Evolutionary conservation across 1,284 basidiomycete genomes (phyloP).

Genomic region (Rhizoctonia solani): DNA sequence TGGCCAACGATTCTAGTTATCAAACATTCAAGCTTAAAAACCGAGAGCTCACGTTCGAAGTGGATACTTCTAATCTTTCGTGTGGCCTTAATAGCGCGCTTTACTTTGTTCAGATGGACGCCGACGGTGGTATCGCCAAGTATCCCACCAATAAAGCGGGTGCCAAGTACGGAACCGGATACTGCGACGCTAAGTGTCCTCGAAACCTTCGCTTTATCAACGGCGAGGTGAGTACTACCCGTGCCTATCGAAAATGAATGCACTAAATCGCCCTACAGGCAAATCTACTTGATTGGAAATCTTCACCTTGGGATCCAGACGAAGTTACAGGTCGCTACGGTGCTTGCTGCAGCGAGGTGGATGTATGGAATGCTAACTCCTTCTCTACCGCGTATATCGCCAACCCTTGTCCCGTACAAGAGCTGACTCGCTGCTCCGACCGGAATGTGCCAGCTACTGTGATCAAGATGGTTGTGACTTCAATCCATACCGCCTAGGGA

Average conservation of each 20-base stretch:
- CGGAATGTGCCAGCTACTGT: no score
- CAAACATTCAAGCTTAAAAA: conserved; percentile 58
- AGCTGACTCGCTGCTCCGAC: no score
- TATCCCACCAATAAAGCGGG: conserved; percentile 60
- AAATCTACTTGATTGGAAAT: no score
- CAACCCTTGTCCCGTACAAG: no score
- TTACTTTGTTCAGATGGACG: conserved; percentile 57
- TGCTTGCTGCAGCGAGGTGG: no score
- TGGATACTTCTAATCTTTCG: conserved; percentile 58
- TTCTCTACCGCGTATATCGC: no score
- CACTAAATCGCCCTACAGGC: conserved; percentile 36
- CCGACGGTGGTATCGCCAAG: conserved; percentile 57
- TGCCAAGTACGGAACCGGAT: conserved; percentile 60
- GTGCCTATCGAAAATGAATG: conserved; percentile 47
- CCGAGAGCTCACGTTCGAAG: conserved; percentile 62
- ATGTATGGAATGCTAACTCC: no score
- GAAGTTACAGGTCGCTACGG: no score
- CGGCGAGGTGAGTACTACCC: conserved; percentile 47
- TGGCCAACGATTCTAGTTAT: conserved; percentile 51
- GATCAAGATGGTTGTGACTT: no score
- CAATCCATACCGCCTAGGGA: no score
- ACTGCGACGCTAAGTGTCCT: conserved; percentile 63
- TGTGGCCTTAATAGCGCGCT: conserved; percentile 61
- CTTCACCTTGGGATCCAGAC: no score
- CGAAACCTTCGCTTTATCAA: conserved; percentile 55